Conservation (phyloP, 2,329 filamentous ascomycete species). For the Trichothecium sympodiale region DNA sequence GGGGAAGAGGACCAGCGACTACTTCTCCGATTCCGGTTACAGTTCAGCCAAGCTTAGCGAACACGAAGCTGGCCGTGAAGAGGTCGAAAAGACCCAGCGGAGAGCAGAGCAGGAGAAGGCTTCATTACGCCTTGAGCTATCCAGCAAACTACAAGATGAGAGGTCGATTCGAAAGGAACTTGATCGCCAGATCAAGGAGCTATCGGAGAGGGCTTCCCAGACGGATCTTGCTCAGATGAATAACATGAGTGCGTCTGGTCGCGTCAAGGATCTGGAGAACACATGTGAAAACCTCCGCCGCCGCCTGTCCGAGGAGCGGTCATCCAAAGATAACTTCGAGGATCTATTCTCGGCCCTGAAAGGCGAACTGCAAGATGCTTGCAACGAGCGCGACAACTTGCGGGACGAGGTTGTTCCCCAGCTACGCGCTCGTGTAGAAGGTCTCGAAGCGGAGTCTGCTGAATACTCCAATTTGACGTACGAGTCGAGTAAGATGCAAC, state of each 20-base stretch:
- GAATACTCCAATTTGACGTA: slow-evolving; percentile 66
- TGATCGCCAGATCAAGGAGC: slow-evolving; percentile 71
- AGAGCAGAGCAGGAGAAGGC: slow-evolving; percentile 87
- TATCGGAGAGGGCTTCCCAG: slow-evolving; percentile 68
- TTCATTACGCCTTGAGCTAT: slow-evolving; percentile 72
- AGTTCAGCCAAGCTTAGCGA: slow-evolving; percentile 73
- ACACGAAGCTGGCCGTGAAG: slow-evolving; percentile 49
- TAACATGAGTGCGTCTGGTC: slow-evolving; percentile 42
- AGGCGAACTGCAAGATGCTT: slow-evolving; percentile 67
- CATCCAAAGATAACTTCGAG: slow-evolving; percentile 87
- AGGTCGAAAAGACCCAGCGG: slow-evolving; percentile 73
- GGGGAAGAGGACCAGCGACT: slow-evolving; percentile 81
- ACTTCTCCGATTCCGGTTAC: slow-evolving; percentile 92
- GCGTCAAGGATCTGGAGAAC: slow-evolving; percentile 67
- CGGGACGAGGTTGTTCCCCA: slow-evolving; percentile 80
- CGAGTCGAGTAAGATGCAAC: slow-evolving; percentile 75
- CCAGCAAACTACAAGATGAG: slow-evolving; percentile 80
- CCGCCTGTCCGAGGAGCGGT: slow-evolving; percentile 72
- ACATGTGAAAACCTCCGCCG: slow-evolving; percentile 75
- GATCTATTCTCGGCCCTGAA: slow-evolving; percentile 78
- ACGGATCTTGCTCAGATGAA: slow-evolving; percentile 44
- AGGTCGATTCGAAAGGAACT: slow-evolving; percentile 62
- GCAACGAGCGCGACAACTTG: slow-evolving; percentile 85
- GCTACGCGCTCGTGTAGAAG: slow-evolving; percentile 64
- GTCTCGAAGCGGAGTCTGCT: slow-evolving; percentile 62